A percentile compares a stretch with the other conserved stretches of the same genome.
These are phyloP conservation scores for Fonsecaea nubica DNA, from an alignment of 2,329 filamentous ascomycete genomes.

Conservation along the genomic window DNA sequence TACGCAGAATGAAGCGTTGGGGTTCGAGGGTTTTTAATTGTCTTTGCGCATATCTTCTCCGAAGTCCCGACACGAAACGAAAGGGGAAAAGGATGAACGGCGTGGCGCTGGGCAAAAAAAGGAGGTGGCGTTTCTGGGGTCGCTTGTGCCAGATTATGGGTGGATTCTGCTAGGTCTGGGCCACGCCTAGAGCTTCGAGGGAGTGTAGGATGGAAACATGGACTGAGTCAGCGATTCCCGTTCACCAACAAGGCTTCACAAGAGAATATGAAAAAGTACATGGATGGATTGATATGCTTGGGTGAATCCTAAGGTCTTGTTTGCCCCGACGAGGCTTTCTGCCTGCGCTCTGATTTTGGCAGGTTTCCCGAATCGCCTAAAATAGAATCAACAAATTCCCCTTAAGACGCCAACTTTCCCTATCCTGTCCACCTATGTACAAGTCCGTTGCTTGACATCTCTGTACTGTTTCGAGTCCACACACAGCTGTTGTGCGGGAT, in stretches of 20 bases:
- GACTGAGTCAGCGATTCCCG: not conserved
- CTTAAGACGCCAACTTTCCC: not conserved
- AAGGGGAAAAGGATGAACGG: not conserved
- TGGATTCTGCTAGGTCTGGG: not conserved
- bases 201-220: not conserved
- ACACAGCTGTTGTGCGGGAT: not conserved
- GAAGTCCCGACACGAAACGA: not conserved
- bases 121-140: conserved; percentile 1
- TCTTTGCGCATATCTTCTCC: not conserved
- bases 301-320: not conserved
- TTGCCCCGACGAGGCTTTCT: not conserved
- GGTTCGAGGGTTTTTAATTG: not conserved
- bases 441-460: not conserved
- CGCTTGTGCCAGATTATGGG: conserved; percentile 4
- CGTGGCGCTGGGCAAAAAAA: not conserved
- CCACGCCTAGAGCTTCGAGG: not conserved
- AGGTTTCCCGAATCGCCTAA: not conserved
- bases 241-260: not conserved
- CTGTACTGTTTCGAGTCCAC: not conserved
- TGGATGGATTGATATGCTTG: not conserved
- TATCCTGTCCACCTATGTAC: not conserved
- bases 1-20: not conserved
- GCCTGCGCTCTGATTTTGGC: not conserved
- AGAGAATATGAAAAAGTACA: not conserved
- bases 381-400: not conserved